Evolutionary conservation across 441 rosid species (phyloP).

Genomic region (Adansonia madagascariensis): DNA sequence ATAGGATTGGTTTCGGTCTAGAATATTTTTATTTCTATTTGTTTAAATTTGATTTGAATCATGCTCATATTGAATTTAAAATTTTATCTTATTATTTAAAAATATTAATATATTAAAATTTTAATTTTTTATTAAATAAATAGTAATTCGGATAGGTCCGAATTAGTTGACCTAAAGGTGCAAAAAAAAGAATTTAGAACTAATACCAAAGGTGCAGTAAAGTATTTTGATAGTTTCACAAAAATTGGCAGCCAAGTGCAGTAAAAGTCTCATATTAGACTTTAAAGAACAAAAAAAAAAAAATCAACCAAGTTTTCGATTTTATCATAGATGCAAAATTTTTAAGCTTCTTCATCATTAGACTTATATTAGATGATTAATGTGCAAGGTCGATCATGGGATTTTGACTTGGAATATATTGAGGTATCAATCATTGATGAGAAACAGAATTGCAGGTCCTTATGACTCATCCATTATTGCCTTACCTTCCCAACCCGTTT

Average conservation of each 20-base stretch:
- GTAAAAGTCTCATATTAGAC: neutral
- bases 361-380: neutral
- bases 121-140: too few species aligned
- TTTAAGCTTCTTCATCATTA: neutral
- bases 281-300: neutral
- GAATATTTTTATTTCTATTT: too few species aligned
- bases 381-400: neutral
- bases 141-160: neutral
- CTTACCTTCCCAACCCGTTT: neutral
- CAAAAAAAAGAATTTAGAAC: neutral
- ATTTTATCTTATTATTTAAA: too few species aligned
- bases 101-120: neutral
- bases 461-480: neutral
- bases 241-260: too few species aligned
- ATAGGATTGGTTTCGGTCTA: too few species aligned
- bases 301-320: neutral
- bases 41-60: too few species aligned
- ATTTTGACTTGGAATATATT: neutral
- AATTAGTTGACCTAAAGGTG: too few species aligned
- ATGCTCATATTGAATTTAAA: too few species aligned
- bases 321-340: neutral
- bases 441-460: neutral
- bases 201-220: neutral
- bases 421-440: neutral
- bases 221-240: neutral